phyloP scores from a whole-genome alignment of 768 basidiomycete genomes.

The Suillus spraguei region DNA sequence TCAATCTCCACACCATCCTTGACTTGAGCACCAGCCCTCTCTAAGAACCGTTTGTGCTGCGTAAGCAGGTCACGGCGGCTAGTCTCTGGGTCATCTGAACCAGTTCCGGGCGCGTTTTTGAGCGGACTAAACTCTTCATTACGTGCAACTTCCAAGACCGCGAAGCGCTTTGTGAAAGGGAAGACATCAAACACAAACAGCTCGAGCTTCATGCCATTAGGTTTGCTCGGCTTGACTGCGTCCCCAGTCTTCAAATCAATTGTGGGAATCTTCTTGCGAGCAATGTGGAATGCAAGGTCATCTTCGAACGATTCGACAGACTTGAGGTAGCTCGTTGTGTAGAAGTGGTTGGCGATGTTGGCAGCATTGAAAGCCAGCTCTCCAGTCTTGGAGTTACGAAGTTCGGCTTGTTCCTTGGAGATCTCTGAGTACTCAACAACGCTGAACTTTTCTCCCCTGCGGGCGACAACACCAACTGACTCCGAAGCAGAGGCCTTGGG shows the following conservation, averaged over 20 bases:
- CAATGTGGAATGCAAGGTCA: constrained; percentile 95
- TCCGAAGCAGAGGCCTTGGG: constrained; percentile 86
- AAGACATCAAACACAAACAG: constrained; percentile 99
- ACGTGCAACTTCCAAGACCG: constrained; percentile 87
- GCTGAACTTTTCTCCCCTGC: constrained; percentile 78
- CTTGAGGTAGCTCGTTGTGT: constrained; percentile 84
- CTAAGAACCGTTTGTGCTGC: constrained; percentile 86
- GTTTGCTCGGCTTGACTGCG: constrained; percentile 74
- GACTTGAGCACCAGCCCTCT: constrained; percentile 74
- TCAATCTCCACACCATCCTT: constrained; percentile 83
- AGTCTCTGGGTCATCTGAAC: constrained; percentile 87
- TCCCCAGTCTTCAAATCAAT: constrained; percentile 72
- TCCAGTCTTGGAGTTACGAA: constrained; percentile 64
- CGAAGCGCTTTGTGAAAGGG: constrained; percentile 81
- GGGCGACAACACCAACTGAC: constrained; percentile 93
- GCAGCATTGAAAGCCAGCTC: constrained; percentile 91
- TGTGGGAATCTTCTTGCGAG: constrained; percentile 94
- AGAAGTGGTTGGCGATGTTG: constrained; percentile 99
- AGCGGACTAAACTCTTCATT: constrained; percentile 94
- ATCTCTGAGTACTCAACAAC: constrained; percentile 99
- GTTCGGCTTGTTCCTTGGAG: constrained; percentile 81
- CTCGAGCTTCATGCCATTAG: constrained; percentile 99
- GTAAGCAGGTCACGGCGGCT: constrained; percentile 87
- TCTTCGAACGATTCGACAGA: constrained; percentile 80
- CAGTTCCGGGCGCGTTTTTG: constrained; percentile 95